Evolutionary conservation across 495 filamentous ascomycete genomes (phyloP), one percentile per base, ranked within the genome.

Genomic region (Letharia columbiana): DNA sequence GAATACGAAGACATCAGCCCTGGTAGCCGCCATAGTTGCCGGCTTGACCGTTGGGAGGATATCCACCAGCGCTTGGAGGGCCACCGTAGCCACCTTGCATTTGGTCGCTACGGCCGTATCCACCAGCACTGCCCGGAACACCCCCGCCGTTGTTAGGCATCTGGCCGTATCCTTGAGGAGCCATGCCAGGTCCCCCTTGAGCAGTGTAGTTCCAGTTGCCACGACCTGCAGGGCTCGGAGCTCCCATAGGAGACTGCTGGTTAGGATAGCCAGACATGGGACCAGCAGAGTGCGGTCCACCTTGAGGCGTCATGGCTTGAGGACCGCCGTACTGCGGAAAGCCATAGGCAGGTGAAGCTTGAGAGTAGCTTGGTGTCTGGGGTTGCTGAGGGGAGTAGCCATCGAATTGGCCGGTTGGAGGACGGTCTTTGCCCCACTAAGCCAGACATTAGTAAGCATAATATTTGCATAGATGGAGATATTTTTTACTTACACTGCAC

Each of bases 361-460:
- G 81, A 67, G 86, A 59, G 67, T 77, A 72, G 77, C 78, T 70
- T 73, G 78, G 89, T 70, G 87, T 89, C 65, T 89, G 89, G 12
- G 80, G 79, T 71, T 84, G 84, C 70, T 90, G 91, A 67, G 90
- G 86, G 68, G 91, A 91, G 75, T 91, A 93, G 66, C 87, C 90
- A 68, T 91, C 87, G 70, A 89, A 86, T 72, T 92, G 85, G 63
- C 88, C 88, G 69, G 87, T 91, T 23, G 95, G 92, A 45, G 91
- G 91, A 75, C 95, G 94, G 78, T 98, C 94, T 79, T 98, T 98
- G 77, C 94, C 94, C 94, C 94, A 98, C 93, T 98, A 73, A 61
- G 47, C 47, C 61, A 63, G 20, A 63, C 66, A 62, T 62, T 8
- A 31, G 68, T 80, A 69, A 79, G 75, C 63, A 63, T 45, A 61